A percentile compares a stretch with the other conserved stretches of the same genome.
Evolutionary conservation across 805 yeast genomes (phyloP).

Genomic region (Saccharomyces mikatae): DNA sequence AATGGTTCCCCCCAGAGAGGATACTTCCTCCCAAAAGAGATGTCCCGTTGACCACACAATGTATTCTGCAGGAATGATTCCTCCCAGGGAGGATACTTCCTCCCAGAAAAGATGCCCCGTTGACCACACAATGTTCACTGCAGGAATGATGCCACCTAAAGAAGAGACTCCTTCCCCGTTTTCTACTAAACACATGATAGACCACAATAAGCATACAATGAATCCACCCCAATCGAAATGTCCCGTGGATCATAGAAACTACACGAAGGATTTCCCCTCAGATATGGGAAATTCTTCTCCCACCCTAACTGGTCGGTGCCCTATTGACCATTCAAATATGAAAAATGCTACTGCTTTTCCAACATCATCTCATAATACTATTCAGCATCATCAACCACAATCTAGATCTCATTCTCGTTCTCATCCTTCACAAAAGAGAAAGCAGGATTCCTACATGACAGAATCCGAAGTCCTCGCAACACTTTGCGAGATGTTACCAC

Average conservation of each 20-base stretch:
- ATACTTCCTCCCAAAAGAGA: not conserved
- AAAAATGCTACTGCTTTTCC: not conserved
- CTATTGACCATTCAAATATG: not conserved
- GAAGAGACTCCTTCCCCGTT: not conserved
- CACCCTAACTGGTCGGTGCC: not conserved
- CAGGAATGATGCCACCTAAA: not conserved
- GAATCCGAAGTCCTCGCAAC: slow-evolving; percentile 15
- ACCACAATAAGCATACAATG: not conserved
- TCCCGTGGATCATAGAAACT: slow-evolving; percentile 14
- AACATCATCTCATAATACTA: slow-evolving; percentile 4
- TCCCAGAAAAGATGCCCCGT: slow-evolving; percentile 5
- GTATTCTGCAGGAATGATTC: not conserved
- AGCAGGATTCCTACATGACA: not conserved
- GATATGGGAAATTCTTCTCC: not conserved
- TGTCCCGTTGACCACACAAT: slow-evolving; percentile 7
- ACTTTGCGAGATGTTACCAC: slow-evolving; percentile 42
- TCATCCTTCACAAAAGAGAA: not conserved
- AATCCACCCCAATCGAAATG: slow-evolving; percentile 6
- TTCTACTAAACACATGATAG: not conserved
- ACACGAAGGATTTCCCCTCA: not conserved
- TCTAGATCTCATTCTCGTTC: not conserved
- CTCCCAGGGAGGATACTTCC: not conserved
- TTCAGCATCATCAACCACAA: not conserved
- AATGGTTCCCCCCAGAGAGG: not conserved
- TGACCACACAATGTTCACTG: not conserved